phyloP scores from a whole-genome alignment of 2,329 filamentous ascomycete genomes.

The Fusarium protoensiforme region DNA sequence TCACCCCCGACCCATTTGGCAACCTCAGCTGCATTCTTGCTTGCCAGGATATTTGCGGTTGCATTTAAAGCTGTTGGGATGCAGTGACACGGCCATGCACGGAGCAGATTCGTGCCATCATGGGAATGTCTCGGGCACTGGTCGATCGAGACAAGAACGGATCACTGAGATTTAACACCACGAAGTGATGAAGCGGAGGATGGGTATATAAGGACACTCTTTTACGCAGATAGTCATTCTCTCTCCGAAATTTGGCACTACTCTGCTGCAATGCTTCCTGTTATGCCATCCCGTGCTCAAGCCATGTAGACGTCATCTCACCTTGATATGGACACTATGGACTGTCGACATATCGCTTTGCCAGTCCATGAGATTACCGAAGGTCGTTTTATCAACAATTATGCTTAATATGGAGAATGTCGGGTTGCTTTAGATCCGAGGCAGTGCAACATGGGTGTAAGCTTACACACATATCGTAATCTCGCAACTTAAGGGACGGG shows the following conservation, averaged over 20 bases:
- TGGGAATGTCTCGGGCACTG: neutral
- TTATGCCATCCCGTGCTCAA: neutral
- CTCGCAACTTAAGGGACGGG: neutral
- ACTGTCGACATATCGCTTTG: neutral
- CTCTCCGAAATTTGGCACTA: neutral
- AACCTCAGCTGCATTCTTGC: neutral
- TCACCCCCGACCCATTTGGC: neutral
- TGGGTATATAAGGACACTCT: neutral
- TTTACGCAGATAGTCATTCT: neutral
- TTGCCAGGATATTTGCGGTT: neutral
- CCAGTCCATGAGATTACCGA: neutral
- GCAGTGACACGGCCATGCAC: neutral
- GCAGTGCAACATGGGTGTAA: neutral
- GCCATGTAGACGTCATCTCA: neutral
- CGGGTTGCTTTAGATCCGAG: neutral
- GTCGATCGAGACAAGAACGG: neutral
- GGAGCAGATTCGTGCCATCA: neutral
- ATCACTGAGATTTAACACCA: neutral
- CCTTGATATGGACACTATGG: neutral
- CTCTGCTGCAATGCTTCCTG: neutral
- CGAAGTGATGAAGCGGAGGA: neutral
- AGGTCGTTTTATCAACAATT: neutral
- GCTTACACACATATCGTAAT: neutral
- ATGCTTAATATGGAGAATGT: neutral
- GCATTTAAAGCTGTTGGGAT: neutral